A percentile compares a stretch with the other conserved stretches of the same genome.
These are phyloP conservation scores for Nemania abortiva DNA, from an alignment of 2,329 filamentous ascomycete genomes.

Conservation along the genomic window DNA sequence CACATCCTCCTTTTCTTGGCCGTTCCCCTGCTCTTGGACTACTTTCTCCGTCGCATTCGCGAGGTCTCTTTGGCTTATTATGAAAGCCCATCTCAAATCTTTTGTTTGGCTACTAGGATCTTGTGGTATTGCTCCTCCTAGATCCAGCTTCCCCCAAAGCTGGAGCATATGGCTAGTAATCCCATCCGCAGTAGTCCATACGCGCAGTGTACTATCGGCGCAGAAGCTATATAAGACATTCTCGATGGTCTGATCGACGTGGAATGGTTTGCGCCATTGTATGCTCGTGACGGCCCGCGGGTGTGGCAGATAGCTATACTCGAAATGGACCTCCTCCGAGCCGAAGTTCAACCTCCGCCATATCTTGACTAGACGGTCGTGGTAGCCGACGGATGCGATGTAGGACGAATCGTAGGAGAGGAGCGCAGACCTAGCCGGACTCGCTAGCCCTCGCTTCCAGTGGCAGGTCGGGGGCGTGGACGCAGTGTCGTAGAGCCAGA, in stretches of 20 bases:
- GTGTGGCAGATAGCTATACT: conserved; percentile 91
- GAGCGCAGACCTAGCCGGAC: conserved; percentile 76
- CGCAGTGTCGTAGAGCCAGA: conserved; percentile 75
- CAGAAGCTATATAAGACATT: conserved; percentile 94
- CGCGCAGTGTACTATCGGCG: conserved; percentile 80
- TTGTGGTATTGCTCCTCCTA: conserved; percentile 76
- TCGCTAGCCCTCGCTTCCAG: conserved; percentile 83
- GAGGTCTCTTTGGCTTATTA: conserved; percentile 86
- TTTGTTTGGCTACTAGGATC: conserved; percentile 44
- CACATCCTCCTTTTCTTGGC: conserved; percentile 72
- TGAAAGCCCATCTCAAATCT: conserved; percentile 75
- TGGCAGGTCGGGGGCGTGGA: conserved; percentile 64
- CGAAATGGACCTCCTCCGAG: conserved; percentile 84
- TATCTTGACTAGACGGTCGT: conserved; percentile 89
- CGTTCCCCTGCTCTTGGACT: conserved; percentile 70
- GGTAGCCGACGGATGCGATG: conserved; percentile 82
- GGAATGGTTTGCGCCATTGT: conserved; percentile 85
- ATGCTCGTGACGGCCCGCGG: conserved; percentile 82
- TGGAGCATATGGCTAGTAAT: conserved; percentile 78
- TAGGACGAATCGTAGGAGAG: conserved; percentile 90
- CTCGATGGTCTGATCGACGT: conserved; percentile 81
- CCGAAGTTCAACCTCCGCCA: conserved; percentile 92
- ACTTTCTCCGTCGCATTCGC: conserved; percentile 80
- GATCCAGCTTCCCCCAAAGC: conserved; percentile 84
- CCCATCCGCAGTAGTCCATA: conserved; percentile 85